Conservation (phyloP, 1,284 basidiomycete species). For the Vanrija sp. region DNA sequence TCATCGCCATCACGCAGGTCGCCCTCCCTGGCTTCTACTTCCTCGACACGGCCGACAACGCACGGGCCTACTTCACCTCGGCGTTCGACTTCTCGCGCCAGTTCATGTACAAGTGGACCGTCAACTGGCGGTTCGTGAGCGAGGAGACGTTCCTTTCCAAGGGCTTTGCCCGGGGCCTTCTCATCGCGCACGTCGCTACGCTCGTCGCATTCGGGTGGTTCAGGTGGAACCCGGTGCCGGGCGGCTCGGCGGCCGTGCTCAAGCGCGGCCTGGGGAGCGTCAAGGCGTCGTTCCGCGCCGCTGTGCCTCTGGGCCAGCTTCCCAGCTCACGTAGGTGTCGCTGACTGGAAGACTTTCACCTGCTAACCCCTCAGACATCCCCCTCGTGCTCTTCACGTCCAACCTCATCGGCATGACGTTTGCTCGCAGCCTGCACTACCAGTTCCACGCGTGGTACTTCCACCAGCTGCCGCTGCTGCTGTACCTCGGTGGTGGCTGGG, state of each 20-base stretch:
- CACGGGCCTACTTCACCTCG: conserved; percentile 62
- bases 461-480: conserved; percentile 83
- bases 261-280: conserved; percentile 53
- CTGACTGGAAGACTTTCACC: background rate
- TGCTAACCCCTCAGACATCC: conserved; percentile 59
- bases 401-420: conserved; percentile 89
- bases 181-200: conserved; percentile 61
- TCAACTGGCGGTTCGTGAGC: conserved; percentile 88
- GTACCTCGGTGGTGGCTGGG: conserved; percentile 30
- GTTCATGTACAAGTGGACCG: conserved; percentile 96
- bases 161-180: conserved; percentile 60
- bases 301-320: conserved; percentile 8
- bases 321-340: conserved; percentile 30
- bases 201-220: conserved; percentile 66
- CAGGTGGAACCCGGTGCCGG: conserved; percentile 64
- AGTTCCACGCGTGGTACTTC: conserved; percentile 98
- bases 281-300: conserved; percentile 13
- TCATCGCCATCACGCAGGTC: conserved; percentile 54
- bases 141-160: conserved; percentile 69
- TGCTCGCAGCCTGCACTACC: conserved; percentile 95
- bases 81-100: conserved; percentile 85
- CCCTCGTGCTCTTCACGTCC: conserved; percentile 78
- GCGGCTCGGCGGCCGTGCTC: conserved; percentile 60
- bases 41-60: conserved; percentile 22
- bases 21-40: conserved; percentile 72